phyloP scores from a whole-genome alignment of 2,329 filamentous ascomycete species.

The Fusarium pseudonygamai region DNA sequence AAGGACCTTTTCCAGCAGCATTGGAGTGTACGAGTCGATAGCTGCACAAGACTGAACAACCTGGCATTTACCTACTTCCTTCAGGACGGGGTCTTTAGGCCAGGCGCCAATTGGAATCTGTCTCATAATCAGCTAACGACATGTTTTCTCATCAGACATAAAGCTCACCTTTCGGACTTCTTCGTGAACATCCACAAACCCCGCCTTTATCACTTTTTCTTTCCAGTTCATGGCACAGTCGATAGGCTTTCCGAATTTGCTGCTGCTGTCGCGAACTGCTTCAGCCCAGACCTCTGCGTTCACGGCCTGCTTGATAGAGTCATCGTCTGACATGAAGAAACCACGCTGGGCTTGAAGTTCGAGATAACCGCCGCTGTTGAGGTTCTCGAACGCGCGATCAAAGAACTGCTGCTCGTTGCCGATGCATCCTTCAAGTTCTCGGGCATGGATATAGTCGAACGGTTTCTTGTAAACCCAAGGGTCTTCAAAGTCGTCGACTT shows the following conservation, averaged over 20 bases:
- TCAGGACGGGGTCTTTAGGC: conserved; percentile 20
- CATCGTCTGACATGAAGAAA: conserved; percentile 26
- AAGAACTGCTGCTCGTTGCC: conserved; percentile 25
- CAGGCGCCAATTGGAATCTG: conserved; percentile 26
- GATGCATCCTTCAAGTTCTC: conserved; percentile 32
- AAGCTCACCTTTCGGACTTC: background rate
- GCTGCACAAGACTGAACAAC: conserved; percentile 26
- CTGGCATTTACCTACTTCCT: conserved; percentile 26
- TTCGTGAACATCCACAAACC: conserved; percentile 21
- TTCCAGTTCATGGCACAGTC: conserved; percentile 21
- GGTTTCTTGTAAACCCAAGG: conserved; percentile 26
- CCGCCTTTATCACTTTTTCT: conserved; percentile 12
- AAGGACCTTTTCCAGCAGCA: conserved; percentile 25
- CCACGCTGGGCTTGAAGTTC: conserved; percentile 19
- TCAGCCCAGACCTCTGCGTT: conserved; percentile 21
- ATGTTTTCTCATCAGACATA: fast-evolving
- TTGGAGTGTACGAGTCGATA: conserved; percentile 30
- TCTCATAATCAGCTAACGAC: background rate
- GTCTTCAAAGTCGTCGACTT: conserved; percentile 30
- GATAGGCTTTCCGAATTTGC: conserved; percentile 26
- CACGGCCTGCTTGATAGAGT: conserved; percentile 18
- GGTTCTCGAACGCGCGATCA: conserved; percentile 5
- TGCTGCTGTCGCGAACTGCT: conserved; percentile 12
- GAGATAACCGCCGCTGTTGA: conserved; percentile 21
- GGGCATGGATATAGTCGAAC: conserved; percentile 31